A percentile compares a stretch with the other conserved stretches of the same genome.
These are phyloP conservation scores for Epicoccum nigrum DNA, from an alignment of 2,329 filamentous ascomycete genomes.

Conservation along the genomic window DNA sequence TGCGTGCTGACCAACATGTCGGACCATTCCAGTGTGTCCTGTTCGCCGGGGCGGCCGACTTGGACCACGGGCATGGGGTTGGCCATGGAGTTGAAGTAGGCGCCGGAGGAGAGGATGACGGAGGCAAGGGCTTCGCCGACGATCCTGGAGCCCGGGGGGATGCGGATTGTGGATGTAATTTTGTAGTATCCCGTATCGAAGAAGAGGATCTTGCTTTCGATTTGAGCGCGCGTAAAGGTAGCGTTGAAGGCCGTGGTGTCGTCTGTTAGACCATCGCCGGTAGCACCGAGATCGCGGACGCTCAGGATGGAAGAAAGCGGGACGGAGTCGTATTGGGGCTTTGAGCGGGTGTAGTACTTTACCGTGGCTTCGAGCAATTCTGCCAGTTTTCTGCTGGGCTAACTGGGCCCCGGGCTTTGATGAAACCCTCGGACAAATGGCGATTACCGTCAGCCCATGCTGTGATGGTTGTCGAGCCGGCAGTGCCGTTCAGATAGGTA, in stretches of 20 bases:
- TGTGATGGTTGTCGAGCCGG: conserved; percentile 24
- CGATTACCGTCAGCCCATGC: conserved; percentile 45
- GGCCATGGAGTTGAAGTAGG: conserved; percentile 52
- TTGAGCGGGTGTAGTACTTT: conserved; percentile 59
- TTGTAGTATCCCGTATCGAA: conserved; percentile 64
- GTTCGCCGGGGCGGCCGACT: conserved; percentile 68
- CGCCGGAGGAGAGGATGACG: conserved; percentile 77
- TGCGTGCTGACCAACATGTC: conserved; percentile 75
- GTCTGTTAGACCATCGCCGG: conserved; percentile 82
- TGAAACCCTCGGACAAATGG: conserved; percentile 48
- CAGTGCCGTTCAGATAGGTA: conserved; percentile 36
- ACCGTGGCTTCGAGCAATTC: conserved; percentile 53
- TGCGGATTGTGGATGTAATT: conserved; percentile 60
- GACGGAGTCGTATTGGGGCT: conserved; percentile 56
- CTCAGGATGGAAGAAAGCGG: conserved; percentile 67
- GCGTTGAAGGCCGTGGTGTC: conserved; percentile 81
- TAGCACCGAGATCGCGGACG: conserved; percentile 59
- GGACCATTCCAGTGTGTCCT: conserved; percentile 70
- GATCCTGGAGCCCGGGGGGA: conserved; percentile 75
- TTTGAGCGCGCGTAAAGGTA: conserved; percentile 67
- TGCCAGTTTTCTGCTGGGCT: conserved; percentile 49
- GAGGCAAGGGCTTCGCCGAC: conserved; percentile 86
- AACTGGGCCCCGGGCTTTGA: conserved; percentile 52
- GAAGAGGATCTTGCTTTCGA: conserved; percentile 61
- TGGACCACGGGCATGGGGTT: conserved; percentile 69